Base-by-base conservation (phyloP, 164 flowering plant genomes). In the Kalanchoe fedtschenkoi region DNA sequence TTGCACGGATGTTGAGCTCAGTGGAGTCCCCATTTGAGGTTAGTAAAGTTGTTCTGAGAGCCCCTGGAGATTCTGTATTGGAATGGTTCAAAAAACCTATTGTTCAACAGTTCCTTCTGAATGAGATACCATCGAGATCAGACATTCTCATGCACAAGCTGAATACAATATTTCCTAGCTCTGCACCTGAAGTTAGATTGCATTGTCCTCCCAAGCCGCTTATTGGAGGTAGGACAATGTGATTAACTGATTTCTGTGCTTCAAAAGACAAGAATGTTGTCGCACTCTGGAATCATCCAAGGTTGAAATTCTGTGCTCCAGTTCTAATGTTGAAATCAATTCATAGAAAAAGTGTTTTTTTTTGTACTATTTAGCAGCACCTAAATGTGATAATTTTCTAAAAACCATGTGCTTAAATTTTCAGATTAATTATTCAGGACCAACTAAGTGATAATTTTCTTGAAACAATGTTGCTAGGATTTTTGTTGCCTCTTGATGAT, bases 41-140 rank as follows among this genome's bases (percentile, higher is more conserved):
- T n/a, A 83, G 96, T 65, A 90, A 93, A 76, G 97, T 93, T 62
- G 97, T 93, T 66, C 65, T 93, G 66, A 82, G 99, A 69, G 89
- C 91, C 16, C 92, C 98, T 0, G 99, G 97, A 53, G 95, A 90
- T 62, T 79, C 95, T 21, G 87, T 90, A 0, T 74, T 88, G 79
- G 97, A 90, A 65, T 93, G 98, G 98, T 93, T 90, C 64, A 93
- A 93, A 79, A 93, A 93, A 64, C 97, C 97, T 6, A 88, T 93
- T 59, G 99, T 93, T 53, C 99, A 88, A 61, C 95, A 93, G 62
- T 93, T 90, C 65, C 96, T 90, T 68, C 73, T 93, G 54, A 93
- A 93, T 71, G 99, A 93, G 80, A 81, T 86, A 65, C 97, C 99
- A 17, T 93, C 99, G 4, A 80, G 89, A 64, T 63, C 92, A 35